Base-by-base conservation (phyloP, 345 rosid genomes). In the Eucalyptus lansdowneana region DNA sequence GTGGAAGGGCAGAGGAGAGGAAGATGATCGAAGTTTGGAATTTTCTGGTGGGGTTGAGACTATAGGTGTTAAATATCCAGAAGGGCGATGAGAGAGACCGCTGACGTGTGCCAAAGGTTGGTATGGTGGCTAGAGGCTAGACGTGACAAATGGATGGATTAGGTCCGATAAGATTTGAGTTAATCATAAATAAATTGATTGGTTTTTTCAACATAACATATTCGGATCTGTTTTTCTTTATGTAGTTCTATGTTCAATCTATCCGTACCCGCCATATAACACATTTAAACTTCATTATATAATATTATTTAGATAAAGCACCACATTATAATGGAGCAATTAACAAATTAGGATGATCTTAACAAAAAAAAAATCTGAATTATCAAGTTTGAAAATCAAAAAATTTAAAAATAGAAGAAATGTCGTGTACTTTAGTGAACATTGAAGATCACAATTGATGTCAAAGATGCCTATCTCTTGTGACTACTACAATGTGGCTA, bases 141-240 rank as follows among this genome's bases (percentile, higher is more conserved):
- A 58, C 3, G 2, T 11, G n/a, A 25, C 4, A 6, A n/a, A n/a
- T 58, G 65, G 65, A 25, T 58, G n/a, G 14, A 25, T 25, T 58
- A 58, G n/a, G 1, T 25, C 14, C 1, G 7, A 27, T 58, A 27
- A 11, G 14, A 60, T 25, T 60, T 25, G n/a, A 60, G 15, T 25
- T 5, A 27, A 0, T 25, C 4, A 4, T 60, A 60, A 60, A 60
- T 60, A 27, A 7, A 27, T 25, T 3, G 7, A 11, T 60, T 0
- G 4, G 8, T 60, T 60, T 60, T 58, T 58, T 24, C 14, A 3
- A 58, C 27, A 25, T 58, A 25, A 25, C n/a, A 3, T 60, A 25
- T 25, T 1, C 2, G 8, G 8, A 60, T 60, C 2, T 60, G 7
- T 60, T 60, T 27, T 60, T 25, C 31, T 60, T 58, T 58, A 25